phyloP scores from a whole-genome alignment of 257 asterid genomes.

The Handroanthus guayacan region DNA sequence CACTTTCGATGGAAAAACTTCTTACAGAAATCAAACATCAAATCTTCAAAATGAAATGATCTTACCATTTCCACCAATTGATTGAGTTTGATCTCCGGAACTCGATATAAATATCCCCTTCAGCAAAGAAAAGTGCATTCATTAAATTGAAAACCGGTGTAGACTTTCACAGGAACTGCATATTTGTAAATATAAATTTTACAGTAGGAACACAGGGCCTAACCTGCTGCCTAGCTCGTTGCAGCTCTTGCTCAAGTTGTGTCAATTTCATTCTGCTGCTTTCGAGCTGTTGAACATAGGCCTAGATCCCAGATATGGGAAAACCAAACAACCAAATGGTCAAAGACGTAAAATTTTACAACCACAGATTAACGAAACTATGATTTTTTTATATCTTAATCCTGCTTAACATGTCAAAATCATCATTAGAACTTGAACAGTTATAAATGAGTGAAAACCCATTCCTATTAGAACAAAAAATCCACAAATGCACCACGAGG shows the following conservation, averaged over 20 bases:
- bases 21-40: conserved; percentile 23
- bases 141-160: conserved; percentile 31
- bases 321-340: conserved; percentile 18
- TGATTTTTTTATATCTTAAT: neutral
- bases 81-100: conserved; percentile 95
- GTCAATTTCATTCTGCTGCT: conserved; percentile 99
- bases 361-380: neutral
- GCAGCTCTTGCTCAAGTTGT: conserved; percentile 99
- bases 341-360: neutral
- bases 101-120: conserved; percentile 96
- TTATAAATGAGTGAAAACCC: conserved; percentile 3
- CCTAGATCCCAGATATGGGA: conserved; percentile 54
- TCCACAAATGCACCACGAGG: neutral
- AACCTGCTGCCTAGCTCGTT: conserved; percentile 99
- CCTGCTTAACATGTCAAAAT: conserved; percentile 11
- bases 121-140: conserved; percentile 39
- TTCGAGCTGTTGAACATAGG: conserved; percentile 96
- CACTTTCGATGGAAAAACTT: conserved; percentile 24
- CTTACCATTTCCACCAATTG: conserved; percentile 92
- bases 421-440: neutral
- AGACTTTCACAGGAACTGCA: conserved; percentile 26
- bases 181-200: neutral
- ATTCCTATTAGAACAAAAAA: neutral
- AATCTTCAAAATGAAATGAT: conserved; percentile 36
- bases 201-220: conserved; percentile 21